These are phyloP conservation scores for Xylaria digitata DNA, from an alignment of 2,329 filamentous ascomycete species.

Conservation along the genomic window DNA sequence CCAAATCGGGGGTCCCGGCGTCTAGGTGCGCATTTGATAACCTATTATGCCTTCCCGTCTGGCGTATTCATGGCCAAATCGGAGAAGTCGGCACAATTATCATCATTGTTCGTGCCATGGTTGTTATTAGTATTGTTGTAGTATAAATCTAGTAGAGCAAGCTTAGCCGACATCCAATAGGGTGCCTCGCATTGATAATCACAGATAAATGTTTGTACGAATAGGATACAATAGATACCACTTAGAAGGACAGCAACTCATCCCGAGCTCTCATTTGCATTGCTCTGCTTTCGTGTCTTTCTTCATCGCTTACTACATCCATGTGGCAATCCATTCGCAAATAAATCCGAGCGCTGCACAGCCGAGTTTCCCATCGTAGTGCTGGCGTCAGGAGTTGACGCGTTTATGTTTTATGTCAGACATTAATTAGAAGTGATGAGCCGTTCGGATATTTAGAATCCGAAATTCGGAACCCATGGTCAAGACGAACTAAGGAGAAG, in stretches of 20 bases:
- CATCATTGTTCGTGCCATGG: not conserved
- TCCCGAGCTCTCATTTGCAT: not conserved
- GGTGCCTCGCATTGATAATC: not conserved
- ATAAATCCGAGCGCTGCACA: not conserved
- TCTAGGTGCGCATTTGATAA: not conserved
- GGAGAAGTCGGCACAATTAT: not conserved
- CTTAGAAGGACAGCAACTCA: not conserved
- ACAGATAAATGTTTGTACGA: constrained; percentile 5
- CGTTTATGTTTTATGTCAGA: constrained; percentile 20
- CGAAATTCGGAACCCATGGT: constrained; percentile 6
- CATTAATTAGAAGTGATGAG: too few relatives aligned
- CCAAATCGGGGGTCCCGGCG: not conserved
- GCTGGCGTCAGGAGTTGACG: not conserved
- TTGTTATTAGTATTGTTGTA: constrained; percentile 15
- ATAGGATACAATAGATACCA: constrained; percentile 11
- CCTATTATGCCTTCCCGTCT: constrained; percentile 1
- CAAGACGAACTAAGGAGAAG: not conserved
- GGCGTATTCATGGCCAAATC: not conserved
- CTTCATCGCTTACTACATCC: constrained; percentile 16
- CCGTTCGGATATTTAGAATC: not conserved
- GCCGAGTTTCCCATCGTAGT: not conserved
- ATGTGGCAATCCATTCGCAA: not conserved
- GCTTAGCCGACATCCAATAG: not conserved
- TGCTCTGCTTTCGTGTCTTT: not conserved
- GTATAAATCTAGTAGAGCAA: constrained; percentile 9